A percentile compares a stretch with the other conserved stretches of the same genome.
Evolutionary conservation across 345 rosid species (phyloP).

Genomic region (Diplotaxis tenuifolia): DNA sequence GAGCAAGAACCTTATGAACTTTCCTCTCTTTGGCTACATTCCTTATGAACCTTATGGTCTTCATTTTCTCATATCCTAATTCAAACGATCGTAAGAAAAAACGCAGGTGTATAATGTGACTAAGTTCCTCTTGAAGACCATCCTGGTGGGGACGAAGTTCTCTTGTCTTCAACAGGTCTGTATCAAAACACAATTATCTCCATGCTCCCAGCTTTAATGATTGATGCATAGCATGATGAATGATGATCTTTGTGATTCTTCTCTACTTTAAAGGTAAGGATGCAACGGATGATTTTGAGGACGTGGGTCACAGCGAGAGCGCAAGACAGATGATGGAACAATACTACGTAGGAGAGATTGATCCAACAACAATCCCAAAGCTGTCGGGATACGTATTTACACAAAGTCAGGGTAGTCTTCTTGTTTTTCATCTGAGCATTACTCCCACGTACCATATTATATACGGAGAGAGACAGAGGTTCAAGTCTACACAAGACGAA

Average conservation of each 20-base stretch:
- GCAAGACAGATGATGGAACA: conserved; percentile 65
- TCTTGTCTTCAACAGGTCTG: conserved; percentile 51
- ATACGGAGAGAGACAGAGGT: not conserved
- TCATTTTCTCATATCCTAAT: not conserved
- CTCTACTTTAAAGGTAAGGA: conserved; percentile 53
- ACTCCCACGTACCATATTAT: conserved; percentile 7
- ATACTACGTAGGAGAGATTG: conserved; percentile 60
- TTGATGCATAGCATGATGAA: not conserved
- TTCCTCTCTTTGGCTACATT: not conserved
- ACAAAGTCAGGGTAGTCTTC: conserved; percentile 47
- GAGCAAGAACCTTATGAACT: conserved; percentile 2
- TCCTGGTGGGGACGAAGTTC: conserved; percentile 56
- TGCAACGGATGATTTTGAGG: conserved; percentile 76
- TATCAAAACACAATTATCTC: not conserved
- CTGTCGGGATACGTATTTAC: conserved; percentile 63
- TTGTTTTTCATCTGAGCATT: conserved; percentile 8
- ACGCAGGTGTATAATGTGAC: conserved; percentile 53
- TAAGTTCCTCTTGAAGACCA: conserved; percentile 55
- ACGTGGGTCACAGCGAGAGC: conserved; percentile 60
- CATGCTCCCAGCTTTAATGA: not conserved
- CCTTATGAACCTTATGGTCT: not conserved
- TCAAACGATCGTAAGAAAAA: not conserved
- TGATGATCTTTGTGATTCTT: not conserved
- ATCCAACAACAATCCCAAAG: conserved; percentile 62
- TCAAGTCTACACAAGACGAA: not conserved